These are phyloP conservation scores for Podaxis carcinomalis DNA, from an alignment of 768 basidiomycete species.

Conservation along the genomic window DNA sequence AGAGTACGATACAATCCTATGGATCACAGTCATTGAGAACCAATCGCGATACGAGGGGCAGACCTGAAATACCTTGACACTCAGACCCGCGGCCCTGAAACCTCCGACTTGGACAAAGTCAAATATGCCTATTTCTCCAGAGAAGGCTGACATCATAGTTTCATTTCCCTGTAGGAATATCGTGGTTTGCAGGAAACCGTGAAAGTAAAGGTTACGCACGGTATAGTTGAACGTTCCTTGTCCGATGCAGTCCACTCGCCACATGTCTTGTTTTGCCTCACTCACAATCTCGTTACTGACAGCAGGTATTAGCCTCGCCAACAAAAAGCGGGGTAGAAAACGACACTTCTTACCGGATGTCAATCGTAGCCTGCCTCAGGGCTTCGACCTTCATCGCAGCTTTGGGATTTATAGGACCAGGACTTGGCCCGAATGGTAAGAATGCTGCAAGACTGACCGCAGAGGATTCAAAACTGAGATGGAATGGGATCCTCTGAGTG, in stretches of 20 bases:
- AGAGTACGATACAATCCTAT: slow-evolving; percentile 65
- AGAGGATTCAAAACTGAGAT: slow-evolving; percentile 55
- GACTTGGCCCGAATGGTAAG: slow-evolving; percentile 51
- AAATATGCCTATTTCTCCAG: slow-evolving; percentile 56
- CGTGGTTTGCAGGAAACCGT: background rate
- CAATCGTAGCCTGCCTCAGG: slow-evolving; percentile 64
- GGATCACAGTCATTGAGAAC: background rate
- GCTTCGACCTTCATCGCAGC: slow-evolving; percentile 53
- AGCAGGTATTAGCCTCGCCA: background rate
- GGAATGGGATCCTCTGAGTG: slow-evolving; percentile 60
- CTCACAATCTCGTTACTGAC: slow-evolving; percentile 41
- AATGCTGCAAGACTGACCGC: slow-evolving; percentile 55
- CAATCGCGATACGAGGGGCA: background rate
- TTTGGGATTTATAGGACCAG: slow-evolving; percentile 24
- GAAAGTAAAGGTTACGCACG: slow-evolving; percentile 30
- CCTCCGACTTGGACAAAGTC: slow-evolving; percentile 48
- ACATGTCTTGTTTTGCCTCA: slow-evolving; percentile 66
- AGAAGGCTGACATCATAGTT: slow-evolving; percentile 55
- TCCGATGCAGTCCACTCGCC: slow-evolving; percentile 62
- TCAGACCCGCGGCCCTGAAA: slow-evolving; percentile 62
- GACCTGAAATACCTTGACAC: slow-evolving; percentile 45
- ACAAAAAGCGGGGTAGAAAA: background rate
- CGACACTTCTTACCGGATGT: slow-evolving; percentile 42
- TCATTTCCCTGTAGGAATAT: slow-evolving; percentile 49
- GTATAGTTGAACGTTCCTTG: slow-evolving; percentile 55